Percentiles rank a stretch among this genome's conserved stretches.
Evolutionary conservation across 139 green algal genomes (phyloP).

Genomic region (Volvox africanus): DNA sequence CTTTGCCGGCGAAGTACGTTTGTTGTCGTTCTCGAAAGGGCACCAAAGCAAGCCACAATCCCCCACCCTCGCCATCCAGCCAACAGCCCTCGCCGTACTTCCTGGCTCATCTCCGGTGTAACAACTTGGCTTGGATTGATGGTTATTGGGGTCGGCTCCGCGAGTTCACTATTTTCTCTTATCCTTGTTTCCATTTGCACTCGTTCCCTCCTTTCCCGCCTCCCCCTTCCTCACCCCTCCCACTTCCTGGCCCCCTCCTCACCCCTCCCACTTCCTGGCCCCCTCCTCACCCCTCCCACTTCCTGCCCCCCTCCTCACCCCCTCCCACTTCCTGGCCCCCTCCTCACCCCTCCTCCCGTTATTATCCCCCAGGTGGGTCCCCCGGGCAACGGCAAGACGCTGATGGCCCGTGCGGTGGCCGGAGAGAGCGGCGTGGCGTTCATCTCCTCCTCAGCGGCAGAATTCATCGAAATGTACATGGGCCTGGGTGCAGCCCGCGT

Average conservation of each 20-base stretch:
- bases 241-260: no score
- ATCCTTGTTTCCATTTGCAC: neutral
- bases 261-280: neutral
- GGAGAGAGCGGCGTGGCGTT: slow-evolving; percentile 89
- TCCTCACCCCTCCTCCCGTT: neutral
- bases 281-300: neutral
- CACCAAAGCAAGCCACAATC: no score
- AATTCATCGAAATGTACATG: slow-evolving; percentile 99
- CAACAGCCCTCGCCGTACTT: neutral
- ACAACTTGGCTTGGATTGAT: no score
- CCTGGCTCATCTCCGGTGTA: neutral
- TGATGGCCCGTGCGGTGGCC: slow-evolving; percentile 73
- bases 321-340: no score
- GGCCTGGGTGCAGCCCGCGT: slow-evolving; percentile 96
- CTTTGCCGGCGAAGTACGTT: no score
- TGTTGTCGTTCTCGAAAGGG: no score
- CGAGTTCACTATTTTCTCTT: neutral
- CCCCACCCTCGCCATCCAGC: no score
- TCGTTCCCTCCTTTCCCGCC: neutral
- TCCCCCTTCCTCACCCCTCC: neutral
- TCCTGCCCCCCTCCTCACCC: neutral
- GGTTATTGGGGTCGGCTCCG: neutral
- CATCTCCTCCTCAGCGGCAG: slow-evolving; percentile 86
- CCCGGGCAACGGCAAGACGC: slow-evolving; percentile 91
- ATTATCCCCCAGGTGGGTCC: slow-evolving; percentile 57